Evolutionary conservation across 1,284 basidiomycete species (phyloP), one percentile per base, ranked within the genome.

Genomic region (Coriolopsis trogii): DNA sequence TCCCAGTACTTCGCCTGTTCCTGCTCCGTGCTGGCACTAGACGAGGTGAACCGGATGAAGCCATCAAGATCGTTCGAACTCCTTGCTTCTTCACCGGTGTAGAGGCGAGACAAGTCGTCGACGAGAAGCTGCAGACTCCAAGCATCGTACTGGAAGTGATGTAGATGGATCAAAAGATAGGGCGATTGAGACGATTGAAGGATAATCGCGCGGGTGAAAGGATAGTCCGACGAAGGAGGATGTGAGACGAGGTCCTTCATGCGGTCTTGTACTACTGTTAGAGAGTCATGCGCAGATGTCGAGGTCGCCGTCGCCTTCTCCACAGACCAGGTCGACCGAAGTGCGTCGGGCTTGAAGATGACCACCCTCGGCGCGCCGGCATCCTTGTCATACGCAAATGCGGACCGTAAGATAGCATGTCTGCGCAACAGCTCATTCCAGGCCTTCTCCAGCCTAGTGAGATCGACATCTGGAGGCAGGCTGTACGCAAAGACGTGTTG

Each of bases 111-210:
- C 10, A 80, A 66, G 50, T 80, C 76, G 43, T 73, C 65, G 3
- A 74, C 51, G 16, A 80, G 59, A n/a, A 80, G 63, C 25, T 63
- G 68, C 29, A 80, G 63, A 59, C 76, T 78, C 74, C 76, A 74
- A 4, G 76, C 78, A 43, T 80, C 78, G 55, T 80, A 80, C 61
- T 79, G 77, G 62, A 77, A 76, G 57, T 80, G 78, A 51, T 80
- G 75, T 44, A 80, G 64, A 46, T 75, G 70, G 24, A 80, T 49
- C 20, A 78, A 51, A n/a, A 80, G 60, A 49, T 71, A 76, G 20
- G 55, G 59, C 16, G 55, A 54, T 29, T 58, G 49, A 16, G 50
- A 55, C 3, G 68, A 71, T 20, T 54, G 61, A 23, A 73, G 47
- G 13, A 78, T 61, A 12, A 70, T 51, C 7, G 69, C 72, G 26